Conservation (phyloP, 2,329 filamentous ascomycete species). For the Monosporascus sp. region DNA sequence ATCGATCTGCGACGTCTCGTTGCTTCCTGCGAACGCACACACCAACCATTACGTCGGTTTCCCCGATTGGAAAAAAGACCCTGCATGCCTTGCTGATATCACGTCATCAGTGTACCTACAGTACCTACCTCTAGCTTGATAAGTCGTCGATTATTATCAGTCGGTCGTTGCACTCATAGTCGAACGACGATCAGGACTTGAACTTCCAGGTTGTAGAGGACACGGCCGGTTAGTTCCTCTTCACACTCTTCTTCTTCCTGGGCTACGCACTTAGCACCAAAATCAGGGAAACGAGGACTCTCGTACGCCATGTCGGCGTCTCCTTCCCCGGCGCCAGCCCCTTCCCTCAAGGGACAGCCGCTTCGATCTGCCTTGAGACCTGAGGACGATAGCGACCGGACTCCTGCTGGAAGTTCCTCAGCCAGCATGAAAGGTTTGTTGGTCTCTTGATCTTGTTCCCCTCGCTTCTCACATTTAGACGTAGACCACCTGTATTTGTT, state of each 20-base stretch:
- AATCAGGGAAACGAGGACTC: too few species aligned
- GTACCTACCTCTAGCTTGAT: not conserved
- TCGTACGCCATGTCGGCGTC: constrained; percentile 14
- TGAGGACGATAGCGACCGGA: constrained; percentile 24
- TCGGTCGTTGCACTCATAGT: not conserved
- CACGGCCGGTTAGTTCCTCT: not conserved
- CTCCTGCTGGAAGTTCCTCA: constrained; percentile 13
- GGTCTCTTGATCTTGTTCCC: constrained; percentile 4
- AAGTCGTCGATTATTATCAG: constrained; percentile 2
- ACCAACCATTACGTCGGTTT: not conserved
- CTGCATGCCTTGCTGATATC: not conserved
- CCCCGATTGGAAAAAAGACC: not conserved
- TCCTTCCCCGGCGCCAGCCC: constrained; percentile 15
- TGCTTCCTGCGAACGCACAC: not conserved
- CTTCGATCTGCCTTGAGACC: constrained; percentile 27
- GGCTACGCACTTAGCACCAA: too few species aligned
- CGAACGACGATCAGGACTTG: not conserved
- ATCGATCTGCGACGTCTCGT: not conserved
- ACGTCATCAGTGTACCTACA: not conserved
- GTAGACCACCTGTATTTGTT: too few species aligned
- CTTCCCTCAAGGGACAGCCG: constrained; percentile 17
- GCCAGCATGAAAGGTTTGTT: constrained; percentile 23
- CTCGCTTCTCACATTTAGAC: not conserved
- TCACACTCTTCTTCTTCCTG: constrained; percentile 2
- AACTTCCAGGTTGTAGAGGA: not conserved